Conservation (phyloP, 805 yeast species). For the Candida vartiovaarae region DNA sequence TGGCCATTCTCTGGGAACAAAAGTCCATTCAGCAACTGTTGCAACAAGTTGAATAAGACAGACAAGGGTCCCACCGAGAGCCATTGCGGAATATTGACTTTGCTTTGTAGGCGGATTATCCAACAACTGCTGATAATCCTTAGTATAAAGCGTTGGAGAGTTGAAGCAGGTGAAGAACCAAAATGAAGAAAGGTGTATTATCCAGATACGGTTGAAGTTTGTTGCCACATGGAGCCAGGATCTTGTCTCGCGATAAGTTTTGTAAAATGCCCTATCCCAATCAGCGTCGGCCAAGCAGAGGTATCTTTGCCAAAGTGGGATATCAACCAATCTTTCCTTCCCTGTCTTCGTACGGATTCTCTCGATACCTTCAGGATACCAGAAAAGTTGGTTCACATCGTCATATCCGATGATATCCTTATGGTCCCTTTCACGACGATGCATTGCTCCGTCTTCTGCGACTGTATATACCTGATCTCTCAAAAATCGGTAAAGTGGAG, state of each 20-base stretch:
- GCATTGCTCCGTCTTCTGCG: conserved; percentile 39
- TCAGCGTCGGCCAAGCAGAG: conserved; percentile 41
- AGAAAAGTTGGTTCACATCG: conserved; percentile 81
- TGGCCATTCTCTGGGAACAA: conserved; percentile 67
- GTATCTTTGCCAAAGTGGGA: conserved; percentile 49
- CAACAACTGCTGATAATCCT: conserved; percentile 41
- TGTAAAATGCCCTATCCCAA: conserved; percentile 64
- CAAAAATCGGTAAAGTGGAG: conserved; percentile 61
- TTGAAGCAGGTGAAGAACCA: conserved; percentile 76
- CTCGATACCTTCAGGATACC: conserved; percentile 73
- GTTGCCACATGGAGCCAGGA: conserved; percentile 71
- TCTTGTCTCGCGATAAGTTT: conserved; percentile 69
- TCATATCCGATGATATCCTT: conserved; percentile 74
- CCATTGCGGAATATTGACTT: conserved; percentile 47
- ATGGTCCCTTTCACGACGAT: conserved; percentile 55
- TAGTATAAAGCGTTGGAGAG: conserved; percentile 63
- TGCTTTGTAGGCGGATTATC: conserved; percentile 59
- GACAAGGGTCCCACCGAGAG: conserved; percentile 63
- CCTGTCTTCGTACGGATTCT: conserved; percentile 41
- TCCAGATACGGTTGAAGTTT: conserved; percentile 76
- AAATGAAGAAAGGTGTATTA: conserved; percentile 63
- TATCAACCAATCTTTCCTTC: conserved; percentile 40
- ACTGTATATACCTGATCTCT: conserved; percentile 46
- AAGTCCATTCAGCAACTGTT: conserved; percentile 47
- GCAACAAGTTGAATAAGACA: conserved; percentile 52